A percentile compares a stretch with the other conserved stretches of the same genome.
These are phyloP conservation scores for Lepidium didymum DNA, from an alignment of 345 rosid genomes.

Conservation along the genomic window DNA sequence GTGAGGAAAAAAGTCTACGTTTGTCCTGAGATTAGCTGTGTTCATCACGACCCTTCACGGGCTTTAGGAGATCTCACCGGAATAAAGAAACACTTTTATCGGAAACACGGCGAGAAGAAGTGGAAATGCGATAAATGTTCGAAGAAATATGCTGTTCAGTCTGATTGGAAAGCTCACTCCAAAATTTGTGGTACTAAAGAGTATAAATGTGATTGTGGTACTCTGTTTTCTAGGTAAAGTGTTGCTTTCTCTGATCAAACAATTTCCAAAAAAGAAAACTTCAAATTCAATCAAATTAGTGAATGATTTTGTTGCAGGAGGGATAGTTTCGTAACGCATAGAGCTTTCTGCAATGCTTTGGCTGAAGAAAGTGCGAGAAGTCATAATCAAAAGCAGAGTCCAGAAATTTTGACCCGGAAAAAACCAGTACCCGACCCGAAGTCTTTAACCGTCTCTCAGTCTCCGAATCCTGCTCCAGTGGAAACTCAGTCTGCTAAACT, in stretches of 20 bases:
- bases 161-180: constrained; percentile 70
- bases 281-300: background rate
- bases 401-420: constrained; percentile 14
- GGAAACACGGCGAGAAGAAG: constrained; percentile 69
- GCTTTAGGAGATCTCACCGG: constrained; percentile 69
- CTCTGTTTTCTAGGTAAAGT: constrained; percentile 48
- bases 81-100: constrained; percentile 61
- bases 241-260: background rate
- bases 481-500: constrained; percentile 14
- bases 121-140: constrained; percentile 64
- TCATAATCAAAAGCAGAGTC: constrained; percentile 21
- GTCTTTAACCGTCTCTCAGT: background rate
- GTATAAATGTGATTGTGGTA: constrained; percentile 62
- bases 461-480: background rate
- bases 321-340: constrained; percentile 60
- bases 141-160: constrained; percentile 56
- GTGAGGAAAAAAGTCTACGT: constrained; percentile 49
- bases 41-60: constrained; percentile 57
- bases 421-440: constrained; percentile 8
- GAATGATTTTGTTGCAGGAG: constrained; percentile 34
- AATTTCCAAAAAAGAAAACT: background rate
- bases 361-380: constrained; percentile 40
- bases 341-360: constrained; percentile 68
- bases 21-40: constrained; percentile 53
- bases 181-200: constrained; percentile 66